Percentiles rank a stretch among this genome's conserved stretches.
Evolutionary conservation across 192 early-diverging fungal species (phyloP).

Genomic region (Dimargaris xerosporica): DNA sequence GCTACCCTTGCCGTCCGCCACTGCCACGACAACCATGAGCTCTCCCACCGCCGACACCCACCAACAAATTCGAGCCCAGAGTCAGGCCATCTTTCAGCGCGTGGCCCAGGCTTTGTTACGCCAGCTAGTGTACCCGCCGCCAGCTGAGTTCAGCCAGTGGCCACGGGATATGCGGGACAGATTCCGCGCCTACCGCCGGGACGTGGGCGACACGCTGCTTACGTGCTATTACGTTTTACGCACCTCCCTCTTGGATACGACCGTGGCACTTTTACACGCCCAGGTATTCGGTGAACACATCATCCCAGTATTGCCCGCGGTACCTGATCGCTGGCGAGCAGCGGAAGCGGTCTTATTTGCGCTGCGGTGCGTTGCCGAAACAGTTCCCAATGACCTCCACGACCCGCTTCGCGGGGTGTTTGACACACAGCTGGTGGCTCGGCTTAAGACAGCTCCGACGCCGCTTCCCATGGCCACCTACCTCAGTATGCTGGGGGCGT

Average conservation of each 20-base stretch:
- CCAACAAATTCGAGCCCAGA: conserved; percentile 22
- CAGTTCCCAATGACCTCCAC: conserved; percentile 33
- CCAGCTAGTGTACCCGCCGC: conserved; percentile 39
- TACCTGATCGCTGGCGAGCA: conserved; percentile 14
- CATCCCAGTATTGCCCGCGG: background rate
- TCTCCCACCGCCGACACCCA: conserved; percentile 16
- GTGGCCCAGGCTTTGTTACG: conserved; percentile 34
- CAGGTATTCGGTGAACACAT: background rate
- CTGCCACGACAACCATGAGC: too few species aligned
- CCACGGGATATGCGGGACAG: conserved; percentile 38
- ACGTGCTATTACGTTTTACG: conserved; percentile 51
- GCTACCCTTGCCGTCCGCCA: too few species aligned
- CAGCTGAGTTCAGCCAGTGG: conserved; percentile 35
- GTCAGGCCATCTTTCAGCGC: conserved; percentile 30
- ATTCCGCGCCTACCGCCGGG: conserved; percentile 45
- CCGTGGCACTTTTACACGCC: conserved; percentile 19
- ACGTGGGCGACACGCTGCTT: conserved; percentile 57
- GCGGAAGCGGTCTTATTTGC: conserved; percentile 50
- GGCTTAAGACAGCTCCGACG: background rate
- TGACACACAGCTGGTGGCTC: conserved; percentile 23
- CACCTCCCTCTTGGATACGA: conserved; percentile 31
- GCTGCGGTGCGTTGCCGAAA: conserved; percentile 46
- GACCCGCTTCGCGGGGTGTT: conserved; percentile 43
- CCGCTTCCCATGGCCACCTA: background rate
- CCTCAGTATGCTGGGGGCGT: conserved; percentile 22